A percentile compares a stretch with the other conserved stretches of the same genome.
phyloP scores from a whole-genome alignment of 2,329 filamentous ascomycete species.

The Teratosphaeria pseudoeucalypti region DNA sequence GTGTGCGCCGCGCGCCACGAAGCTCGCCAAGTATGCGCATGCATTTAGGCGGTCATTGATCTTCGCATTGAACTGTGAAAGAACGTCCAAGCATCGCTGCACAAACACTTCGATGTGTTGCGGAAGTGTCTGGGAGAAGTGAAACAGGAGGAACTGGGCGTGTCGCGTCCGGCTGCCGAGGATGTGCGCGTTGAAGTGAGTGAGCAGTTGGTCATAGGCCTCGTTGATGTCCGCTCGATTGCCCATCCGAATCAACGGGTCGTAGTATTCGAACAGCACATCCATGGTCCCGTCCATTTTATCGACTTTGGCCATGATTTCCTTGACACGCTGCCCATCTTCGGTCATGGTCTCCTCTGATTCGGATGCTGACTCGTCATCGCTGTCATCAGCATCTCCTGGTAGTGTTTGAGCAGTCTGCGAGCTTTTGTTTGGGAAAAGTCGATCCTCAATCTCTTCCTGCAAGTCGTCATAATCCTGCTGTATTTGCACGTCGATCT shows the following conservation, averaged over 20 bases:
- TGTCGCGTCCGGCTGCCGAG: conserved; percentile 85
- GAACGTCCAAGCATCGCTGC: conserved; percentile 64
- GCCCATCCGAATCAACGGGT: conserved; percentile 58
- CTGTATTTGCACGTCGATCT: conserved; percentile 92
- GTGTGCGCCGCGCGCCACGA: conserved; percentile 80
- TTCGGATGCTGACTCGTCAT: conserved; percentile 60
- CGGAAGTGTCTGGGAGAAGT: conserved; percentile 77
- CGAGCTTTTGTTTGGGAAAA: conserved; percentile 43
- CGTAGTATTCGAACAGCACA: conserved; percentile 74
- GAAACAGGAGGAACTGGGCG: conserved; percentile 91
- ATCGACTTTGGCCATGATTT: conserved; percentile 69
- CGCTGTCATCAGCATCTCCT: conserved; percentile 48
- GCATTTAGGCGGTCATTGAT: conserved; percentile 74
- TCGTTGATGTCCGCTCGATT: conserved; percentile 59
- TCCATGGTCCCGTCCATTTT: conserved; percentile 90
- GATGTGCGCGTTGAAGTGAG: conserved; percentile 79
- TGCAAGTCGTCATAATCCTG: conserved; percentile 87
- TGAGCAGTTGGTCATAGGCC: conserved; percentile 67
- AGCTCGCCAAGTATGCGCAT: conserved; percentile 86
- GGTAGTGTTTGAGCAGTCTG: conserved; percentile 30
- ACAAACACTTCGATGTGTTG: conserved; percentile 74
- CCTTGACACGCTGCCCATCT: conserved; percentile 51
- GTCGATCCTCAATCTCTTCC: conserved; percentile 69
- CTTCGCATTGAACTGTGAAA: conserved; percentile 70
- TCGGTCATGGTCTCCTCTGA: conserved; percentile 49